Evolutionary conservation across 768 basidiomycete species (phyloP).

Genomic region (Boletellus ananiceps): DNA sequence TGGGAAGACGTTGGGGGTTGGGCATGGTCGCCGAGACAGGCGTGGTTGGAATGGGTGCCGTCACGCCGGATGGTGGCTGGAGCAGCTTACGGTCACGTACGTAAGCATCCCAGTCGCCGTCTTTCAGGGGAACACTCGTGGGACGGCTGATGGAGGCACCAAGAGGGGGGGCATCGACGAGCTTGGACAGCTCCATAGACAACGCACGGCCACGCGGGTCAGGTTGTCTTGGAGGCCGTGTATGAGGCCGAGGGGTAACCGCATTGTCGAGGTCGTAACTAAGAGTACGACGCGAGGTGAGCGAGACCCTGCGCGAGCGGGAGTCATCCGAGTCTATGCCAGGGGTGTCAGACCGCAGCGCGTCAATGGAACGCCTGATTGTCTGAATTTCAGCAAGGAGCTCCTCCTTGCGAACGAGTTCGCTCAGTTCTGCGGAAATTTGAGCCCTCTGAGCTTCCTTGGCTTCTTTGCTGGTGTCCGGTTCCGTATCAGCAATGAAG

Average conservation of each 20-base stretch:
- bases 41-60: constrained; percentile 72
- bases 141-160: constrained; percentile 62
- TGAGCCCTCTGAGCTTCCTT: constrained; percentile 32
- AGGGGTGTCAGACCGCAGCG: constrained; percentile 67
- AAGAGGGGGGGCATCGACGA: constrained; percentile 39
- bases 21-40: constrained; percentile 35
- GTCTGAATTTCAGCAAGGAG: constrained; percentile 74
- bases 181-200: constrained; percentile 63
- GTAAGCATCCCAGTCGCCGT: constrained; percentile 85
- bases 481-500: constrained; percentile 53
- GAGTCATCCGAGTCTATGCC: constrained; percentile 45
- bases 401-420: constrained; percentile 63
- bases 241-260: constrained; percentile 49
- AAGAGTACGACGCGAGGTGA: constrained; percentile 63
- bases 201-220: constrained; percentile 68
- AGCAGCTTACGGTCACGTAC: constrained; percentile 79
- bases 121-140: constrained; percentile 64
- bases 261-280: constrained; percentile 59
- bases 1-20: constrained; percentile 41
- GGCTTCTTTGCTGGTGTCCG: constrained; percentile 26
- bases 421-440: constrained; percentile 42
- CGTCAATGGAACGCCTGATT: constrained; percentile 75
- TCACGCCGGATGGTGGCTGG: constrained; percentile 76
- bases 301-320: constrained; percentile 58
- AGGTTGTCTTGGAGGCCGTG: constrained; percentile 63